Evolutionary conservation across 2,329 filamentous ascomycete species (phyloP), one percentile per base, ranked within the genome.

Genomic region (Colletotrichum somersetense): DNA sequence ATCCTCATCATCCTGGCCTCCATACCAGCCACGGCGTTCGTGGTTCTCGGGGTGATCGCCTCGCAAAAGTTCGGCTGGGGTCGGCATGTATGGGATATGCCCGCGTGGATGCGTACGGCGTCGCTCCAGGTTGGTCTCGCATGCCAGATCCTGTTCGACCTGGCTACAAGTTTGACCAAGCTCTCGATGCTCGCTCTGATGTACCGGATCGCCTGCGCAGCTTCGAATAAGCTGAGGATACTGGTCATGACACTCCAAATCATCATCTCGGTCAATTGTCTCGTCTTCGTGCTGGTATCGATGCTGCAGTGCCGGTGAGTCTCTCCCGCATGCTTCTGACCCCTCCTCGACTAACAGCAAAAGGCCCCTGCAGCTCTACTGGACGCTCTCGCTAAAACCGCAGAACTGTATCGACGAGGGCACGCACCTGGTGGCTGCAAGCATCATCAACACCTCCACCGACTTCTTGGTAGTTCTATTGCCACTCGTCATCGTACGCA

Each of bases 361-460:
- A 35, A 83, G 82, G 26, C 83, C 82, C 8, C 72, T 83, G 4
- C 80, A 80, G 38, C 78, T 78, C 18, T 83, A 80, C 74, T 85
- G 83, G 83, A 80, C 77, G 14, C 63, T 83, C 1, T 79, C 80
- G 0, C 14, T 66, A 20, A 63, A 68, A 26, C 77, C 79, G 1
- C 78, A 81, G 56, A 76, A 85, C 23, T 84, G 86, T 57, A 85
- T 88, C 50, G 76, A 87, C 35, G 82, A 90, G 72, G 83, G 85
- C 2, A 80, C 81, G 0, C 86, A 89, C 62, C 83, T 89, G 38
- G 82, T 88, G 40, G 83, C 84, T 46, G 83, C 89, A 46, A 88
- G 89, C 2, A 85, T 88, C 38, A 84, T 90, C 73, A 91, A 91
- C 78, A 90, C 90, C 58, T 76, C 86, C 55, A 90, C 88, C 8